phyloP scores from a whole-genome alignment of 495 filamentous ascomycete genomes.

The Aspergillus kassunensis region DNA sequence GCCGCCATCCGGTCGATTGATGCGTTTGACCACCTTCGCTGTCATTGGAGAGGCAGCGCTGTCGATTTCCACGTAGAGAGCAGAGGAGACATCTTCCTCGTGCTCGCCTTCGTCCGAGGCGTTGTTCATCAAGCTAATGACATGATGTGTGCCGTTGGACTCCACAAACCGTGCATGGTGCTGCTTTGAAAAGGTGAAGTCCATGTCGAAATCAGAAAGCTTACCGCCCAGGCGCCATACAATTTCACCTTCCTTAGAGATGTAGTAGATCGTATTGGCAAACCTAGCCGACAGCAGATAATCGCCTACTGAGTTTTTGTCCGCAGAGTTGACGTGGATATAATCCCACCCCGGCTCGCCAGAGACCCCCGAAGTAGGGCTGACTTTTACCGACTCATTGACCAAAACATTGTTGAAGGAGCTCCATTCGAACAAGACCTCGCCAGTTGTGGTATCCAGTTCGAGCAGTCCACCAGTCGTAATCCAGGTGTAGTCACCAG shows the following conservation, averaged over 20 bases:
- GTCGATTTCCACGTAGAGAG: constrained; percentile 52
- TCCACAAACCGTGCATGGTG: constrained; percentile 56
- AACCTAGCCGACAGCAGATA: constrained; percentile 58
- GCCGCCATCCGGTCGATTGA: constrained; percentile 43
- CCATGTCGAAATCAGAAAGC: constrained; percentile 37
- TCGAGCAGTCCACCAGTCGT: constrained; percentile 41
- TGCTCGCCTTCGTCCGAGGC: constrained; percentile 40
- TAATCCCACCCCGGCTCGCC: constrained; percentile 37
- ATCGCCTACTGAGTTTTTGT: constrained; percentile 46
- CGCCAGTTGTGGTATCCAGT: constrained; percentile 42
- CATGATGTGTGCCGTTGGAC: constrained; percentile 45
- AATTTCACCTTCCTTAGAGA: constrained; percentile 52
- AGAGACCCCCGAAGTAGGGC: constrained; percentile 4
- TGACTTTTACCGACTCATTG: constrained; percentile 35
- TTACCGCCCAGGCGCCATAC: constrained; percentile 56
- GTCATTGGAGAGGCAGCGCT: constrained; percentile 34
- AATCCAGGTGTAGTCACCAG: constrained; percentile 36
- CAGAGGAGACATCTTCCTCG: constrained; percentile 44
- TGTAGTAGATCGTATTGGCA: constrained; percentile 52
- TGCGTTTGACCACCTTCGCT: constrained; percentile 38
- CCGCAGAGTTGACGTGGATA: constrained; percentile 40
- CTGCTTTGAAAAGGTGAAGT: constrained; percentile 56
- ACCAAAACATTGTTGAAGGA: constrained; percentile 39
- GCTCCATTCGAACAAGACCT: constrained; percentile 47
- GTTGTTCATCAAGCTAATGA: constrained; percentile 55